Conservation (phyloP, 106 monocot genomes). For the Apostasia ramifera region DNA sequence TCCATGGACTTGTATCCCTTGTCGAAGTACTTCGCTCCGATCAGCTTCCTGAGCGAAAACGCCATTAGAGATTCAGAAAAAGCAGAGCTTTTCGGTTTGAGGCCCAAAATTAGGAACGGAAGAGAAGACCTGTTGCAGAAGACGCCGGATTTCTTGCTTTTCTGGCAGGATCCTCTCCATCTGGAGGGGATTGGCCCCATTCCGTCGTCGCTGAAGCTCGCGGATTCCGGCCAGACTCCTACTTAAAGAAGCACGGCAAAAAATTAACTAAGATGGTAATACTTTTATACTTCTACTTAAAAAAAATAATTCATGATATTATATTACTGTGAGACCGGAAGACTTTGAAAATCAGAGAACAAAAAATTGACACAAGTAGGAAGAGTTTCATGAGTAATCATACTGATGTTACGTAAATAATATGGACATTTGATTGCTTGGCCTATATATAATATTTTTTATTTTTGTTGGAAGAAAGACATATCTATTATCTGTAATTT, state of each 20-base stretch:
- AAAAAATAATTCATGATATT: too few relatives aligned
- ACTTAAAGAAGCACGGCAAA: background rate
- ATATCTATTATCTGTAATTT: too few relatives aligned
- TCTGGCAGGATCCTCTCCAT: slow-evolving; percentile 26
- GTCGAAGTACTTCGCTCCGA: slow-evolving; percentile 34
- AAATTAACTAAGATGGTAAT: background rate
- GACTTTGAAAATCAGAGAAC: too few relatives aligned
- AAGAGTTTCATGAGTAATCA: too few relatives aligned
- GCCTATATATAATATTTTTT: too few relatives aligned
- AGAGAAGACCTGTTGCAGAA: slow-evolving; percentile 23
- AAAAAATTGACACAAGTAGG: too few relatives aligned
- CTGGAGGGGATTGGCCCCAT: slow-evolving; percentile 15
- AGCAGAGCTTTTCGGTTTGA: background rate
- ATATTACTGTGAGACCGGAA: too few relatives aligned
- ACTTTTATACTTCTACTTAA: too few relatives aligned
- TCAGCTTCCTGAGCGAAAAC: slow-evolving; percentile 18
- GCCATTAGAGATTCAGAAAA: background rate
- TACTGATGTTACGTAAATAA: too few relatives aligned
- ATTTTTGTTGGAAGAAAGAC: too few relatives aligned
- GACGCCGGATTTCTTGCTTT: slow-evolving; percentile 11
- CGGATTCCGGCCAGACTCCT: slow-evolving; percentile 26
- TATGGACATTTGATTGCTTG: too few relatives aligned
- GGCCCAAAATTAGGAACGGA: background rate
- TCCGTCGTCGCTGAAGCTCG: slow-evolving; percentile 20
- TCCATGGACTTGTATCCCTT: background rate